Conservation (phyloP, 2,329 filamentous ascomycete genomes). For the Fonsecaea multimorphosa region DNA sequence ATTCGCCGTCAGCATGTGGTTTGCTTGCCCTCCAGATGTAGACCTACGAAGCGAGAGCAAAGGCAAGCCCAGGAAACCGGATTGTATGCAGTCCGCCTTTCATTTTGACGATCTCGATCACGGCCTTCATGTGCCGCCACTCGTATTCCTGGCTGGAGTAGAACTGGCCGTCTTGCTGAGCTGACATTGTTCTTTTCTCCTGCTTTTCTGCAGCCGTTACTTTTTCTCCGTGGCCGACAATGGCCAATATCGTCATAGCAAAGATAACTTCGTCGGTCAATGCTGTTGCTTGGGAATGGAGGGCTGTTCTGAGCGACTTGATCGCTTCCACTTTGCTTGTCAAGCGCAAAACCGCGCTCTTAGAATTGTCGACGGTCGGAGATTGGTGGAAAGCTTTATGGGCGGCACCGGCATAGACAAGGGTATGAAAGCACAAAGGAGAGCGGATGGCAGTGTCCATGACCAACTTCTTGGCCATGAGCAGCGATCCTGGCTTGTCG, state of each 20-base stretch:
- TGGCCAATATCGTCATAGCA: constrained; percentile 16
- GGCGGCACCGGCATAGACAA: constrained; percentile 19
- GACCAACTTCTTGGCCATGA: constrained; percentile 9
- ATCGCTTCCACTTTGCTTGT: constrained; percentile 11
- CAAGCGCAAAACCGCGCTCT: constrained; percentile 18
- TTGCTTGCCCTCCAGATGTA: background rate
- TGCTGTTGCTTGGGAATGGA: constrained; percentile 5
- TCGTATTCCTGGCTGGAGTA: constrained; percentile 21
- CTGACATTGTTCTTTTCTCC: constrained; percentile 16
- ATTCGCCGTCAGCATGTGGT: constrained; percentile 1
- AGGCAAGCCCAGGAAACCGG: constrained; percentile 15
- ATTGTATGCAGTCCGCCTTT: constrained; percentile 23
- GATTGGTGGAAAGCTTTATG: constrained; percentile 25
- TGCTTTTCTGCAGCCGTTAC: constrained; percentile 8
- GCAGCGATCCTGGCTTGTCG: constrained; percentile 4
- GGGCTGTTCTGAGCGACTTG: constrained; percentile 2
- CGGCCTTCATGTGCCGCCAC: constrained; percentile 16
- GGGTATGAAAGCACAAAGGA: constrained; percentile 16
- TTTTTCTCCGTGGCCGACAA: constrained; percentile 14
- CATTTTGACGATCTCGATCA: constrained; percentile 18
- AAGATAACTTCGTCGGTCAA: constrained; percentile 16
- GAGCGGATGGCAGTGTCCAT: constrained; percentile 21
- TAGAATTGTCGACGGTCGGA: constrained; percentile 12
- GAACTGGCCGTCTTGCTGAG: constrained; percentile 20
- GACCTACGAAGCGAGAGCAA: constrained; percentile 21